Evolutionary conservation across 2,329 filamentous ascomycete genomes (phyloP), one percentile per base, ranked within the genome.

Genomic region (Torrubiella hemipterigena): DNA sequence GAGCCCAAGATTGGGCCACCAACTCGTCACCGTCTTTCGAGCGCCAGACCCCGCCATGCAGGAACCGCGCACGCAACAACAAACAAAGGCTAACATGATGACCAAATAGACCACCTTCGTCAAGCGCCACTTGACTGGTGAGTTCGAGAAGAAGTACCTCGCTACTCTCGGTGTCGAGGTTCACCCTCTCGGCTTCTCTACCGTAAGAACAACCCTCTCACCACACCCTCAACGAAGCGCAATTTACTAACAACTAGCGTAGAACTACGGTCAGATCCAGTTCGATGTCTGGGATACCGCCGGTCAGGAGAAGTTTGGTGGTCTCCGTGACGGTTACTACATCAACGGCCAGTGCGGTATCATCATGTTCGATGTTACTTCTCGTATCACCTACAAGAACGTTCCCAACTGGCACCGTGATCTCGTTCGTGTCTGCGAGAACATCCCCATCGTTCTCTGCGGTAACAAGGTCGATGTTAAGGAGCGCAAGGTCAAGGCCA

Each of bases 121-220:
- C 74, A 98, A 98, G 81, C 91, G 91, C 58, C 91, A 98, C 69
- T 77, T 96, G 77, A 98, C 91, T 58, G 91, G 91, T 62, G 91
- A 98, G 64, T 98, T 98, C 60, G 91, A 98, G 72, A 98, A 98
- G 82, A 98, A 96, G 73, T 98, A 98, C 71, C 96, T 98, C 63
- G 91, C 91, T 53, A 98, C 91, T 38, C 84, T 98, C 45, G 91
- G 91, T 81, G 91, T 98, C 59, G 91, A 98, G 65, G 91, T 98
- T 47, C 91, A 98, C 73, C 91, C 91, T 61, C 84, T 98, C 46
- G 82, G 79, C 54, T 98, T 98, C 78, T 85, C 79, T 54, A 96
- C 89, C 59, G 87, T 96, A 85, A 69, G 85, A 72, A 50, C 27
- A 29, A 32, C 45, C 46, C 38, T 34, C 37, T 40, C 33, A 32